Evolutionary conservation across 352 stramenopile species (phyloP).

Genomic region (Halophytophthora polymorphica): DNA sequence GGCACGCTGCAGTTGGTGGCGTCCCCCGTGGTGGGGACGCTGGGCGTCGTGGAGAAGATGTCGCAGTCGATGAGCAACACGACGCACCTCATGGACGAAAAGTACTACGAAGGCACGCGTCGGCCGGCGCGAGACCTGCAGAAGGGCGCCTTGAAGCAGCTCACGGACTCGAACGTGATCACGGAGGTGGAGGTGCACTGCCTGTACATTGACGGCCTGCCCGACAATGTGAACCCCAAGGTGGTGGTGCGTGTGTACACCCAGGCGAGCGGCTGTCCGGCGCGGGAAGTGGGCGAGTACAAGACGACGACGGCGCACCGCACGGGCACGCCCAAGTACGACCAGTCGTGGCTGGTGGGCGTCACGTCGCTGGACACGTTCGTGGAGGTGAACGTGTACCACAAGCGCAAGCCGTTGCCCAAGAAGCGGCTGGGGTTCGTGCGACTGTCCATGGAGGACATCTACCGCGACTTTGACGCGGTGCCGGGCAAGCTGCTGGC

Average conservation of each 20-base stretch:
- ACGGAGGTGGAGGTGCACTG: slow-evolving; percentile 82
- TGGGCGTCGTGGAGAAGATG: slow-evolving; percentile 83
- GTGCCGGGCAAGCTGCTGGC: slow-evolving; percentile 69
- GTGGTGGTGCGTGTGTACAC: slow-evolving; percentile 66
- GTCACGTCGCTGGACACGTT: slow-evolving; percentile 72
- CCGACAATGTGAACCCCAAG: slow-evolving; percentile 67
- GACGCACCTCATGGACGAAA: slow-evolving; percentile 83
- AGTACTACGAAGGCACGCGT: slow-evolving; percentile 69
- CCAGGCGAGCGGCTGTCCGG: slow-evolving; percentile 38
- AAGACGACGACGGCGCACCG: slow-evolving; percentile 68
- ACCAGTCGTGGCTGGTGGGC: slow-evolving; percentile 82
- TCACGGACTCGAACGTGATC: slow-evolving; percentile 84
- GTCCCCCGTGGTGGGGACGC: slow-evolving; percentile 77
- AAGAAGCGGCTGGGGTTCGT: slow-evolving; percentile 77
- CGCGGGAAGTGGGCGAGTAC: slow-evolving; percentile 54
- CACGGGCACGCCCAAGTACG: slow-evolving; percentile 65
- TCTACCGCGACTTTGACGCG: slow-evolving; percentile 78
- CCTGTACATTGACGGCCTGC: slow-evolving; percentile 62
- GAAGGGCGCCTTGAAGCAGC: slow-evolving; percentile 54
- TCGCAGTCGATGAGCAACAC: slow-evolving; percentile 83
- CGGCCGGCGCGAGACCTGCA: slow-evolving; percentile 69
- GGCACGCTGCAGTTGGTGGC: slow-evolving; percentile 77
- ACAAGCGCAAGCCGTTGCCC: slow-evolving; percentile 84
- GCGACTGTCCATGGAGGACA: slow-evolving; percentile 79
- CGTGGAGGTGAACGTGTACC: slow-evolving; percentile 76